Conservation (phyloP, 2,329 filamentous ascomycete genomes). For the Phialophora chinensis region DNA sequence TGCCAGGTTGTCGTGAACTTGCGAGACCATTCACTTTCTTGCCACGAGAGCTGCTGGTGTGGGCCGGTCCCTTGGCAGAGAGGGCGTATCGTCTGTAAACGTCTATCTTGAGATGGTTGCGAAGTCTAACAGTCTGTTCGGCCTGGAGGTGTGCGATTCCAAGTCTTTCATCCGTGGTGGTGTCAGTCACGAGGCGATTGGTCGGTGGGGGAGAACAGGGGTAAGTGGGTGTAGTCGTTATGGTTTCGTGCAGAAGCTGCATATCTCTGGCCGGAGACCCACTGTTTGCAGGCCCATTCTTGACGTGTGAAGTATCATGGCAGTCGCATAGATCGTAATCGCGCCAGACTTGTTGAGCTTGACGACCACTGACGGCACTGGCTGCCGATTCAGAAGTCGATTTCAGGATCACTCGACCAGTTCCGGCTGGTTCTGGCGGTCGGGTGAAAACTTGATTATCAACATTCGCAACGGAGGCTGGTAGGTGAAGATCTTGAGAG, state of each 20-base stretch:
- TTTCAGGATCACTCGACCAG: neutral
- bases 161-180: neutral
- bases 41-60: neutral
- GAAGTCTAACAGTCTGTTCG: neutral
- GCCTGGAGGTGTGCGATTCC: neutral
- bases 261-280: neutral
- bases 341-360: neutral
- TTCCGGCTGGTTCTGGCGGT: neutral
- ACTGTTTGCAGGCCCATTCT: neutral
- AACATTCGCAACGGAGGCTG: neutral
- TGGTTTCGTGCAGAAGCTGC: neutral
- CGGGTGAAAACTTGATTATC: neutral
- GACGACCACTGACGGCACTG: neutral
- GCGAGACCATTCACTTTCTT: neutral
- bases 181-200: neutral
- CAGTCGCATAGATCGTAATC: neutral
- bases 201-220: neutral
- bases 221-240: constrained; percentile 13
- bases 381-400: neutral
- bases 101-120: no score
- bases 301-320: neutral
- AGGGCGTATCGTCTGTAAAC: neutral
- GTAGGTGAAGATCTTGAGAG: neutral
- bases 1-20: neutral
- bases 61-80: neutral